Percentiles rank a stretch among this genome's conserved stretches.
Conservation (phyloP, 768 basidiomycete species). For the Gyrodon lividus region DNA sequence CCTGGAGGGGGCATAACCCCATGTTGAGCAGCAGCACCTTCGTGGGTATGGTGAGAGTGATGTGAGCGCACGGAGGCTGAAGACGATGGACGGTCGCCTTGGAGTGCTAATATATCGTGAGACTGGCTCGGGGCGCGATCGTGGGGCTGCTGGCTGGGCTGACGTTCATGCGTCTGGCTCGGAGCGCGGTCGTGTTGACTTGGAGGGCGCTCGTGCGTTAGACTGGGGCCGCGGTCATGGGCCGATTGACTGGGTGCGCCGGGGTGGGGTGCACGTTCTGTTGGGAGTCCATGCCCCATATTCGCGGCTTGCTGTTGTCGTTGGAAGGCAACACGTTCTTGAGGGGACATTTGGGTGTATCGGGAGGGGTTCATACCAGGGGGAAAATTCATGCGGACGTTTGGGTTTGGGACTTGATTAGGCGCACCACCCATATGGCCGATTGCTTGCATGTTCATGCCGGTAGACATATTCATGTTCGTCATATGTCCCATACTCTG, state of each 20-base stretch:
- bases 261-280: constrained; percentile 15
- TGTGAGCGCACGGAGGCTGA: constrained; percentile 29
- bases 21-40: constrained; percentile 11
- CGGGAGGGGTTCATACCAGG: constrained; percentile 21
- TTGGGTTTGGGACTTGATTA: constrained; percentile 24
- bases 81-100: constrained; percentile 27
- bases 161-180: constrained; percentile 17
- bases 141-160: constrained; percentile 21
- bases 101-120: constrained; percentile 17
- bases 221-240: constrained; percentile 21
- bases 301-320: constrained; percentile 26
- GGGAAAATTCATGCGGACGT: constrained; percentile 19
- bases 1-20: constrained; percentile 22
- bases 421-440: constrained; percentile 17
- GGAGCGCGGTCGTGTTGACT: constrained; percentile 21
- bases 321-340: constrained; percentile 29
- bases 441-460: constrained; percentile 27
- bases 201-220: constrained; percentile 25
- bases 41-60: constrained; percentile 24
- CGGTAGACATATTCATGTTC: constrained; percentile 14
- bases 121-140: constrained; percentile 25
- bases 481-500: constrained; percentile 18
- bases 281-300: constrained; percentile 11
- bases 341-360: constrained; percentile 28
- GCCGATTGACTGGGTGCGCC: constrained; percentile 17